Conservation (phyloP, 129 eudicot genomes). For the Arctium minus region DNA sequence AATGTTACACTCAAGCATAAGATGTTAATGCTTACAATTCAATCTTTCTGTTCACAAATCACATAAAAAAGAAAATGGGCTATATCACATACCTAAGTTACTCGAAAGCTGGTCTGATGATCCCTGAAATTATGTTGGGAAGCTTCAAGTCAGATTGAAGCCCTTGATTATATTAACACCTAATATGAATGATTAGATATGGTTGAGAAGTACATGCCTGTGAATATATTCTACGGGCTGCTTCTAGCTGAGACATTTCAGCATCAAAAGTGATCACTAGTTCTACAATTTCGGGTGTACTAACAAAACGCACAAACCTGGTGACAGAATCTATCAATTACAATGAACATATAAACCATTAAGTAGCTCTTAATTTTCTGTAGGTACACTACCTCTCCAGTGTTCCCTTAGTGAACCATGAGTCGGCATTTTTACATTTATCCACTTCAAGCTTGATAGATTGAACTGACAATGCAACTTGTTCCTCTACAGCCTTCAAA, state of each 20-base stretch:
- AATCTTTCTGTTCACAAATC: constrained; percentile 6
- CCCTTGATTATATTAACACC: background rate
- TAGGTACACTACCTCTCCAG: constrained; percentile 71
- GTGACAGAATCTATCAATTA: constrained; percentile 2
- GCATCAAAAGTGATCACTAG: constrained; percentile 81
- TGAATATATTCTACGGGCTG: constrained; percentile 89
- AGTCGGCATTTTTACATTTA: constrained; percentile 49
- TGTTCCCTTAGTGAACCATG: constrained; percentile 99
- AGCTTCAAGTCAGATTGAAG: constrained; percentile 9
- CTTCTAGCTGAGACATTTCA: constrained; percentile 95
- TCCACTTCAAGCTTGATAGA: constrained; percentile 82
- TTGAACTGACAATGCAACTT: constrained; percentile 62
- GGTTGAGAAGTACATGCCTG: constrained; percentile 46
- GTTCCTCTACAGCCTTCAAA: constrained; percentile 82
- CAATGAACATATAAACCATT: background rate
- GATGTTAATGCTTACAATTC: background rate
- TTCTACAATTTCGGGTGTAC: constrained; percentile 95
- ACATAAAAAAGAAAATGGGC: constrained; percentile 5
- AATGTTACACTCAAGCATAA: background rate
- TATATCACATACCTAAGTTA: constrained; percentile 30
- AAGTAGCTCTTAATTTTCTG: background rate
- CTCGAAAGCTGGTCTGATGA: constrained; percentile 49
- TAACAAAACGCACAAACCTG: constrained; percentile 97
- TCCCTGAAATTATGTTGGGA: constrained; percentile 60
- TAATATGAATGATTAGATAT: background rate